phyloP scores from a whole-genome alignment of 306 rosid genomes.

The Quercus agrifolia region DNA sequence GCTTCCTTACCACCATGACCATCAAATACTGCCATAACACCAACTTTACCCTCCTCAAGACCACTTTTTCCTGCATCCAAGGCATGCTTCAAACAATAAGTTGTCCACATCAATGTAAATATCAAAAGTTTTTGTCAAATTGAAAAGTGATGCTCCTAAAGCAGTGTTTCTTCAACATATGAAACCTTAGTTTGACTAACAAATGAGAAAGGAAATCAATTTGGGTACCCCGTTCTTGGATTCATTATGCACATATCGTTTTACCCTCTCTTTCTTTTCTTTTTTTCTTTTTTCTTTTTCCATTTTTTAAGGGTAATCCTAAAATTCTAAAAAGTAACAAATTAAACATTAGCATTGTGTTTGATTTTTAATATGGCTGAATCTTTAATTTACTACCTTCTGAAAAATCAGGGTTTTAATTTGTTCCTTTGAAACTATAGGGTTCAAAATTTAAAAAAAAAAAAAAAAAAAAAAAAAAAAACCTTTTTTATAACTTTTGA shows the following conservation, averaged over 20 bases:
- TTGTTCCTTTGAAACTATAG: no score
- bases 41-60: not conserved
- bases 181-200: not conserved
- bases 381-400: no score
- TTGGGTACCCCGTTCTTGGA: not conserved
- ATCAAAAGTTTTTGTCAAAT: no score
- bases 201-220: not conserved
- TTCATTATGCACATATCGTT: no score
- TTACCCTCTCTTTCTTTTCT: no score
- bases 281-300: not conserved
- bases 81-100: not conserved
- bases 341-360: no score
- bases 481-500: no score
- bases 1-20: constrained; percentile 11
- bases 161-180: not conserved
- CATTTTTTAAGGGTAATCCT: not conserved
- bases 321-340: no score
- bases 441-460: no score
- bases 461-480: no score
- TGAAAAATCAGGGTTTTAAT: no score
- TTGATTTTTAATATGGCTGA: no score
- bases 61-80: not conserved
- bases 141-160: not conserved
- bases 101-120: not conserved
- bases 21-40: constrained; percentile 6